A percentile compares a stretch with the other conserved stretches of the same genome.
Evolutionary conservation across 2,329 filamentous ascomycete species (phyloP).

Genomic region (Clonostachys sp.): DNA sequence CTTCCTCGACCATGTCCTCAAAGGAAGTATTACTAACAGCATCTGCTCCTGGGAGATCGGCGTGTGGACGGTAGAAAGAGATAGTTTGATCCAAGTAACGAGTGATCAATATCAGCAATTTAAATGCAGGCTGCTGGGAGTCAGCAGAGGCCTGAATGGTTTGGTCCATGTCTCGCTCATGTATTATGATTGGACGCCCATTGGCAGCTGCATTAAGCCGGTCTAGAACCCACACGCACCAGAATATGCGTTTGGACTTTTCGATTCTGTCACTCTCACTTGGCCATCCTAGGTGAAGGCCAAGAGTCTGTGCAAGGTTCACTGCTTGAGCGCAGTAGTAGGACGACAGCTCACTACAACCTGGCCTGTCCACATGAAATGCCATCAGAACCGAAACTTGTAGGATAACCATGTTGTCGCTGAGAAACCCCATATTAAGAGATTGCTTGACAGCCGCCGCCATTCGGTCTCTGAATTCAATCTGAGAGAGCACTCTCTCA

Average conservation of each 20-base stretch:
- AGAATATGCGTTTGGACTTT: conserved; percentile 9
- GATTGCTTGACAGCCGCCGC: conserved; percentile 8
- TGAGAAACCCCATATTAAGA: conserved; percentile 8
- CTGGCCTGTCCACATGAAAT: conserved; percentile 6
- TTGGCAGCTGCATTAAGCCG: conserved; percentile 12
- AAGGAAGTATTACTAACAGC: conserved; percentile 2
- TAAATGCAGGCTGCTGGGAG: conserved; percentile 9
- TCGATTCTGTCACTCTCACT: conserved; percentile 5
- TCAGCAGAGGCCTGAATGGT: conserved; percentile 5
- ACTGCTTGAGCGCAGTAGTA: conserved; percentile 11
- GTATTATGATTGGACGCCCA: conserved; percentile 11
- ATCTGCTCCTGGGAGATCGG: not conserved
- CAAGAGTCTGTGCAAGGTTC: conserved; percentile 10
- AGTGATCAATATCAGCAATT: conserved; percentile 9
- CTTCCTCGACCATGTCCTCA: conserved; percentile 5
- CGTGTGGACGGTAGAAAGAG: conserved; percentile 9
- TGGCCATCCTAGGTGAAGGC: conserved; percentile 13
- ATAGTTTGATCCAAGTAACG: conserved; percentile 9
- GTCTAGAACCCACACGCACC: conserved; percentile 13
- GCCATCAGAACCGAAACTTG: conserved; percentile 8
- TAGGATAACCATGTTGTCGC: conserved; percentile 6
- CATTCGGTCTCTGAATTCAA: conserved; percentile 5
- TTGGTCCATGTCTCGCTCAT: conserved; percentile 10
- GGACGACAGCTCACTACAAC: conserved; percentile 6
- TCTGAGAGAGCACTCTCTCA: conserved; percentile 4